phyloP scores from a whole-genome alignment of 495 filamentous ascomycete genomes.

The Neurospora sp. region DNA sequence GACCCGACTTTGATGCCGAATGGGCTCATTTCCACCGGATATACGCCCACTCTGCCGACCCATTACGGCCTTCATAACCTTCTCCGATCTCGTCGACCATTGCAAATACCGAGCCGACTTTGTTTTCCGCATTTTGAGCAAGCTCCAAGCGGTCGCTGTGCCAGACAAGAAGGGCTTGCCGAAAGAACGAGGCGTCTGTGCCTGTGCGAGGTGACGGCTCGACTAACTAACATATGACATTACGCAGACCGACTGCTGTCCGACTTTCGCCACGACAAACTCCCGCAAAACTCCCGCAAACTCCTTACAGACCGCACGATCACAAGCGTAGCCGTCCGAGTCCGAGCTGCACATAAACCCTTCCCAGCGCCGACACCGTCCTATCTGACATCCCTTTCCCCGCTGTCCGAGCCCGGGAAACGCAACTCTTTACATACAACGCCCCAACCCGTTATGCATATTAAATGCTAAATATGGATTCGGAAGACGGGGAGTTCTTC shows the following conservation, averaged over 20 bases:
- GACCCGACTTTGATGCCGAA: constrained; percentile 6
- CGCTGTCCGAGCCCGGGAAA: constrained; percentile 3
- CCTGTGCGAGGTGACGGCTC: constrained; percentile 17
- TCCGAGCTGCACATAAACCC: background rate
- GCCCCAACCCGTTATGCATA: constrained; percentile 29
- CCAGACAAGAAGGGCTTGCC: background rate
- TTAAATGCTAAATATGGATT: constrained; percentile 50
- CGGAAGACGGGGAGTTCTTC: constrained; percentile 84
- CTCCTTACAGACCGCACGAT: background rate
- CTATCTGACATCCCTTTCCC: background rate
- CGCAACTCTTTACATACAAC: constrained; percentile 12
- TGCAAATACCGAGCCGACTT: background rate
- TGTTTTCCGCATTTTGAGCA: background rate
- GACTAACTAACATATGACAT: constrained; percentile 22
- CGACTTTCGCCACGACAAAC: constrained; percentile 15
- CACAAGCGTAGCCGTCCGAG: background rate
- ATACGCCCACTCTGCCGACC: background rate
- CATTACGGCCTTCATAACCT: background rate
- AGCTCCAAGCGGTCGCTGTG: constrained; percentile 1
- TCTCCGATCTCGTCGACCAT: background rate
- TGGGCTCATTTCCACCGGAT: background rate
- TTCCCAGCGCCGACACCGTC: background rate
- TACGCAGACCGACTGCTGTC: constrained; percentile 18
- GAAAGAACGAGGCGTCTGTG: constrained; percentile 5
- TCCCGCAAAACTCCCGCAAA: background rate